These are phyloP conservation scores for Buddleja alternifolia DNA, from an alignment of 257 asterid genomes.

Conservation along the genomic window DNA sequence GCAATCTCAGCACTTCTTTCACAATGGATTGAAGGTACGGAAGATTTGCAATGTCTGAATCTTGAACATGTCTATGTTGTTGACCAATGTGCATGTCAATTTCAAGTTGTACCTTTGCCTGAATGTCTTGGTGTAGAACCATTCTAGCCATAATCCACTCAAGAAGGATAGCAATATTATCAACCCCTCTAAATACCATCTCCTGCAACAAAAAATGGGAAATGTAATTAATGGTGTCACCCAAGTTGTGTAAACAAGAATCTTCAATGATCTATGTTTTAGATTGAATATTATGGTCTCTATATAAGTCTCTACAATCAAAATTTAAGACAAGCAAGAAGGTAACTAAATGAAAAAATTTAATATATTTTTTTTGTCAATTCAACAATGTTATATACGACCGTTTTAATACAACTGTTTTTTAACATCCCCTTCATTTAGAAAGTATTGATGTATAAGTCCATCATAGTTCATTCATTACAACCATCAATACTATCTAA, in stretches of 20 bases:
- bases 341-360: too few species aligned
- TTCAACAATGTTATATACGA: too few species aligned
- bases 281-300: not conserved
- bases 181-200: slow-evolving; percentile 74
- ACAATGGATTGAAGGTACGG: slow-evolving; percentile 60
- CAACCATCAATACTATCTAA: too few species aligned
- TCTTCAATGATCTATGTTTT: not conserved
- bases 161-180: slow-evolving; percentile 57
- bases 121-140: slow-evolving; percentile 62
- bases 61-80: slow-evolving; percentile 29
- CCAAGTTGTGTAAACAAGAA: not conserved
- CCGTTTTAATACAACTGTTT: too few species aligned
- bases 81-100: slow-evolving; percentile 36
- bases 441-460: too few species aligned
- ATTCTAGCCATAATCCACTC: slow-evolving; percentile 74
- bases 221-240: not conserved
- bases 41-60: slow-evolving; percentile 49
- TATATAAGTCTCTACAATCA: not conserved
- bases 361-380: too few species aligned
- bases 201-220: slow-evolving; percentile 39
- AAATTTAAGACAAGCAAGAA: too few species aligned
- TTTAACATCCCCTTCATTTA: too few species aligned
- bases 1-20: slow-evolving; percentile 58
- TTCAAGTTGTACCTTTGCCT: slow-evolving; percentile 51
- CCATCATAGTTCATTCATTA: too few species aligned